phyloP scores from a whole-genome alignment of 2,329 filamentous ascomycete genomes.

The Fusarium verrucosum region DNA sequence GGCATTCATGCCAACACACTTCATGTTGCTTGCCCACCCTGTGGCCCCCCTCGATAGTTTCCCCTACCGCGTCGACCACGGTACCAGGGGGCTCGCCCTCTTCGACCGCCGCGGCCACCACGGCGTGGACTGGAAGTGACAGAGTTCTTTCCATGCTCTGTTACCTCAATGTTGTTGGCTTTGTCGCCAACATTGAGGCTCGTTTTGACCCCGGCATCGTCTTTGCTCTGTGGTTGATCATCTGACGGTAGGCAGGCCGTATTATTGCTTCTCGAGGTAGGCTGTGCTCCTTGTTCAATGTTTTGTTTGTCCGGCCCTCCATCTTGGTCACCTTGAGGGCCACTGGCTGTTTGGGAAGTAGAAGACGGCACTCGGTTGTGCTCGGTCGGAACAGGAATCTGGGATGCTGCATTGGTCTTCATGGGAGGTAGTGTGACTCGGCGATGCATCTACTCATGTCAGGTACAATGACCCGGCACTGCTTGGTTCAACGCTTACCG shows the following conservation, averaged over 20 bases:
- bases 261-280: not conserved
- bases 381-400: slow-evolving; percentile 42
- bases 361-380: slow-evolving; percentile 13
- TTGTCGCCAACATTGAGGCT: not conserved
- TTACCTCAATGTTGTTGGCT: slow-evolving; percentile 22
- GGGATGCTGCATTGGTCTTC: slow-evolving; percentile 27
- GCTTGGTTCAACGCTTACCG: slow-evolving; percentile 4
- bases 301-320: not conserved
- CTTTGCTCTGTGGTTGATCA: not conserved
- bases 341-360: not conserved
- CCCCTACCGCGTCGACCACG: slow-evolving; percentile 45
- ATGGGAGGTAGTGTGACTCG: slow-evolving; percentile 43
- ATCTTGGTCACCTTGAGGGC: not conserved
- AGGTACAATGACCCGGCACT: slow-evolving; percentile 1
- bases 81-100: slow-evolving; percentile 40
- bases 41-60: slow-evolving; percentile 15
- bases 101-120: slow-evolving; percentile 38
- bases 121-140: slow-evolving; percentile 17
- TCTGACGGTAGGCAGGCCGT: not conserved
- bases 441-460: slow-evolving; percentile 31
- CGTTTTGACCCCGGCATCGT: not conserved
- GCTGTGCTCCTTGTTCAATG: not conserved
- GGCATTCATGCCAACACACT: not conserved
- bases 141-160: slow-evolving; percentile 2
- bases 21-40: slow-evolving; percentile 6